phyloP scores from a whole-genome alignment of 495 filamentous ascomycete genomes.

The Penicillium taxi region DNA sequence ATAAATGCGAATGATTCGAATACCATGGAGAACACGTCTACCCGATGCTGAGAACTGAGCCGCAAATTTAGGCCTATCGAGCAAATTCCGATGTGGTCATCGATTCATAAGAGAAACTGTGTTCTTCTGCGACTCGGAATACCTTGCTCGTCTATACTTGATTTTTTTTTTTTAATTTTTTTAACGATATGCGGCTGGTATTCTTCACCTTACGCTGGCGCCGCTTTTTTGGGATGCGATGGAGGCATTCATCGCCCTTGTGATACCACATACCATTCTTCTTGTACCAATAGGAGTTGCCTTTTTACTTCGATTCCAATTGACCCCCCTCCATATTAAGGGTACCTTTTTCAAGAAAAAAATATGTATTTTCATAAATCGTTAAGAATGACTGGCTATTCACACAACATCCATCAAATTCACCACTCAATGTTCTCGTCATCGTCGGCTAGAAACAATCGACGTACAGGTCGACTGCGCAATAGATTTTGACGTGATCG shows the following conservation, averaged over 20 bases:
- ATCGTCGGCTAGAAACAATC: conserved; percentile 8
- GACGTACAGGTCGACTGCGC: conserved; percentile 20
- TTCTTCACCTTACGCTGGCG: too few species aligned
- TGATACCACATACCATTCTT: conserved; percentile 24
- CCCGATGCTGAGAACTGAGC: not conserved
- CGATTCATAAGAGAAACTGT: too few species aligned
- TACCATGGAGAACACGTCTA: too few species aligned
- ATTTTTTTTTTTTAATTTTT: too few species aligned
- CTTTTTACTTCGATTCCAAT: conserved; percentile 11
- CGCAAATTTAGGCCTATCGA: too few species aligned
- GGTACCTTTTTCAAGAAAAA: too few species aligned
- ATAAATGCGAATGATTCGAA: too few species aligned
- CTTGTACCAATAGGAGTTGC: conserved; percentile 21
- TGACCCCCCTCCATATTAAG: conserved; percentile 9
- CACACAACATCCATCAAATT: not conserved
- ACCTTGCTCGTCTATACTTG: too few species aligned
- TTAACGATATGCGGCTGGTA: too few species aligned
- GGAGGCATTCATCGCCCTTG: conserved; percentile 15
- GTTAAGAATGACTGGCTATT: too few species aligned
- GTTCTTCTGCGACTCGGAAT: too few species aligned
- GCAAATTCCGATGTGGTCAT: too few species aligned
- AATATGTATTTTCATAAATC: not conserved
- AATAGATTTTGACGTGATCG: conserved; percentile 14
- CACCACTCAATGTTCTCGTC: conserved; percentile 12
- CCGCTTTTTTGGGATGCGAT: conserved; percentile 20